Evolutionary conservation across 108 stramenopile genomes (phyloP), one percentile per base, ranked within the genome.

Genomic region (Chaetoceros muelleri): DNA sequence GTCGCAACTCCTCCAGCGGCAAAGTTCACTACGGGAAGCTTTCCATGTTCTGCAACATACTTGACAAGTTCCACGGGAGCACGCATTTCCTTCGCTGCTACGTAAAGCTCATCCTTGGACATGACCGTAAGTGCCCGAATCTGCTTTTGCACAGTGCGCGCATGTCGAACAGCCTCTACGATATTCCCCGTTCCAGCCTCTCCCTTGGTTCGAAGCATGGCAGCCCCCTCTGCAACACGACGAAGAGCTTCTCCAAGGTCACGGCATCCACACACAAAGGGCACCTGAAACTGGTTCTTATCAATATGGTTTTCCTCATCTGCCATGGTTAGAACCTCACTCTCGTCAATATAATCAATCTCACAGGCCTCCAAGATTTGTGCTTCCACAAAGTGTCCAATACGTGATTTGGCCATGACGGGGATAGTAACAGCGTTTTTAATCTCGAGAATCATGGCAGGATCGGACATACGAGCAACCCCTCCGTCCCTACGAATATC

Each of bases 111-210:
- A 67, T 95, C 94, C 67, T 96, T 94, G 64, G 86, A 78, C 94
- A 99, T 85, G 53, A 76, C 55, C 21, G 64, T 30, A 53, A 99
- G 68, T 50, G 78, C 76, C 34, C 78, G 71, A 62, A 99, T 95
- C 62, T 95, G 90, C 2, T 64, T 61, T 49, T 90, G 84, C 10
- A 98, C 95, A 21, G 94, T 73, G 30, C 97, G 85, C 5, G 91
- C 93, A 69, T 98, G 97, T 58, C 97, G 85, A 3, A 98, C 97
- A 2, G 97, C 97, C 79, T 98, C 97, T 23, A 99, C 98, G 52
- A 99, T 82, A 70, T 99, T 99, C 28, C 98, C 98, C 8, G 98
- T 99, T 24, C 98, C 98, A 5, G 98, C 98, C 81, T 99, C 98
- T 0, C 98, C 98, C 87, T 99, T 99, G 63, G 98, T 99, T 52